Evolutionary conservation across 805 yeast genomes (phyloP).

Genomic region (Candida schatavii): DNA sequence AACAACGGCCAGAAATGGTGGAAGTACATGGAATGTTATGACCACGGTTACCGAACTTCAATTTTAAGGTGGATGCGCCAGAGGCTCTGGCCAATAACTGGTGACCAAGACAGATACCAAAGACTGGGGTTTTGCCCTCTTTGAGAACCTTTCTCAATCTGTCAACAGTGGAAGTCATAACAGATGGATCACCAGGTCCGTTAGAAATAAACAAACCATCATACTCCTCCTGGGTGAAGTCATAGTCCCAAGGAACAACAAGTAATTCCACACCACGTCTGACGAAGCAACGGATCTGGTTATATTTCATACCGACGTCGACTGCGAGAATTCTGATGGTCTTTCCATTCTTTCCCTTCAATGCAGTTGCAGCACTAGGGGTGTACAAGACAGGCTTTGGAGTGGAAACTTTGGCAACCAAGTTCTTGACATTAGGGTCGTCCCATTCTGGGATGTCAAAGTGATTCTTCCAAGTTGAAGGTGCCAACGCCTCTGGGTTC

Average conservation of each 20-base stretch:
- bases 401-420: slow-evolving; percentile 88
- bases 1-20: slow-evolving; percentile 88
- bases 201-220: slow-evolving; percentile 96
- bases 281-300: slow-evolving; percentile 96
- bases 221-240: slow-evolving; percentile 72
- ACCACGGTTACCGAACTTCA: slow-evolving; percentile 98
- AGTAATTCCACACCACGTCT: slow-evolving; percentile 92
- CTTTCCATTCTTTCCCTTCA: slow-evolving; percentile 67
- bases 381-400: slow-evolving; percentile 71
- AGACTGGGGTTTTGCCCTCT: slow-evolving; percentile 78
- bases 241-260: slow-evolving; percentile 96
- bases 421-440: slow-evolving; percentile 87
- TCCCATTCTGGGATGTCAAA: slow-evolving; percentile 84
- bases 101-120: slow-evolving; percentile 98
- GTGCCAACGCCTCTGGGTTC: slow-evolving; percentile 24
- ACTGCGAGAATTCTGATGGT: slow-evolving; percentile 80
- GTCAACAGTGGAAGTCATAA: slow-evolving; percentile 64
- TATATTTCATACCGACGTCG: slow-evolving; percentile 97
- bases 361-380: slow-evolving; percentile 53
- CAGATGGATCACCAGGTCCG: slow-evolving; percentile 99
- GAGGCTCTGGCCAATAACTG: slow-evolving; percentile 93
- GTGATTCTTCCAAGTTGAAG: slow-evolving; percentile 52
- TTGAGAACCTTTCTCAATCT: slow-evolving; percentile 57
- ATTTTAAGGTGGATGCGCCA: slow-evolving; percentile 88
- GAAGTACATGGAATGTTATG: slow-evolving; percentile 97